These are phyloP conservation scores for Collybia mongolica DNA, from an alignment of 768 basidiomycete genomes.

Conservation along the genomic window DNA sequence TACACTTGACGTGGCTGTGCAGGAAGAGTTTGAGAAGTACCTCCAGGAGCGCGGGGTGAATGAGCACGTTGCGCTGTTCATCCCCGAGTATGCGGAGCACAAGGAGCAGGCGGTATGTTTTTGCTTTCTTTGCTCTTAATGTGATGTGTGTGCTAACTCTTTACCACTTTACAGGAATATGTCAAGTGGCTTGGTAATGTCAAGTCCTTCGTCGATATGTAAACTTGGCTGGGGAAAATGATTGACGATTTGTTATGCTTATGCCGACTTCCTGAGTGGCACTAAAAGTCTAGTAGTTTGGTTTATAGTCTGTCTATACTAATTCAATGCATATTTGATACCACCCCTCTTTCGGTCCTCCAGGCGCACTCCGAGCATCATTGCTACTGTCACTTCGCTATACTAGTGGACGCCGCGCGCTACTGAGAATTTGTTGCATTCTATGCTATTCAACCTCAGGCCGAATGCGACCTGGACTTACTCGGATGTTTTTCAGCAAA, in stretches of 20 bases:
- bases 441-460: too few species aligned
- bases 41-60: slow-evolving; percentile 89
- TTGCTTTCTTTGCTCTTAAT: background rate
- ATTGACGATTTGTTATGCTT: background rate
- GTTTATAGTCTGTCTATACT: background rate
- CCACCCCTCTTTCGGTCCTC: too few species aligned
- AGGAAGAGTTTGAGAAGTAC: slow-evolving; percentile 90
- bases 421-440: too few species aligned
- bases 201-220: slow-evolving; percentile 77
- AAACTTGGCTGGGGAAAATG: slow-evolving; percentile 6
- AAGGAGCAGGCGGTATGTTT: slow-evolving; percentile 89
- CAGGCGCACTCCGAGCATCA: too few species aligned
- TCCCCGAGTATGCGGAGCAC: slow-evolving; percentile 83
- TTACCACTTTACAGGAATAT: slow-evolving; percentile 67
- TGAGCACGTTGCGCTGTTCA: slow-evolving; percentile 78
- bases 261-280: background rate
- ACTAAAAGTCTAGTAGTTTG: background rate
- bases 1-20: slow-evolving; percentile 81
- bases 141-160: slow-evolving; percentile 7
- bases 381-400: too few species aligned
- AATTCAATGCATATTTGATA: background rate
- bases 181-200: slow-evolving; percentile 84
- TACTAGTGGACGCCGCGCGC: too few species aligned
- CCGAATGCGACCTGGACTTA: too few species aligned
- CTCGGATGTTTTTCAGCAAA: too few species aligned